Conservation (phyloP, 2,329 filamentous ascomycete genomes). For the Nannizziopsis arthrosporioides region DNA sequence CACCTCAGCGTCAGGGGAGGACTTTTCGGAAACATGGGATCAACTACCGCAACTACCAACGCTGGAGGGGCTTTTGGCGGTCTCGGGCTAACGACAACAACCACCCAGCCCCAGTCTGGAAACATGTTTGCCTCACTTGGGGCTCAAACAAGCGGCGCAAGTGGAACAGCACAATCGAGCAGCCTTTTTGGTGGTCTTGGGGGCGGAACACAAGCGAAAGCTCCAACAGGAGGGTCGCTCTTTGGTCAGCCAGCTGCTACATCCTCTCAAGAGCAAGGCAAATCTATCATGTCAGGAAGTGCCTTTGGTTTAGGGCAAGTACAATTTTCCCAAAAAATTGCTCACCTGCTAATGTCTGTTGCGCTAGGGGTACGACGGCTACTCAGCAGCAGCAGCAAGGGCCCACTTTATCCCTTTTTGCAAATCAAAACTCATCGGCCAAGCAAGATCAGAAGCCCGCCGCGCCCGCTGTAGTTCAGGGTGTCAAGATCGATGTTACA, state of each 20-base stretch:
- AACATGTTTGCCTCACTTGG: constrained; percentile 14
- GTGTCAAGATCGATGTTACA: constrained; percentile 65
- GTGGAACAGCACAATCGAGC: constrained; percentile 21
- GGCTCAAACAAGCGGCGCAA: constrained; percentile 21
- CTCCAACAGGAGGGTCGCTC: constrained; percentile 16
- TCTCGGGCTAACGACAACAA: constrained; percentile 14
- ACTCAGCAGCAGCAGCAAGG: constrained; percentile 39
- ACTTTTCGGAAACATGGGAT: constrained; percentile 14
- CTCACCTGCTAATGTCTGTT: neutral
- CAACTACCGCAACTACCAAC: constrained; percentile 18
- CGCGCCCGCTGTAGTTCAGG: constrained; percentile 42
- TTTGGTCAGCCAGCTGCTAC: constrained; percentile 18
- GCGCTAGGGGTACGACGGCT: constrained; percentile 16
- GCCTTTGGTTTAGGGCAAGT: constrained; percentile 24
- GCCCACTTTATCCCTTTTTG: constrained; percentile 31
- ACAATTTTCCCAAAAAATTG: constrained; percentile 20
- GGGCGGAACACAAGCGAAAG: constrained; percentile 16
- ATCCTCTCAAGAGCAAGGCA: constrained; percentile 12
- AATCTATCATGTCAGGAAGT: constrained; percentile 24
- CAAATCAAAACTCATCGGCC: constrained; percentile 23
- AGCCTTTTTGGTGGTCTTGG: constrained; percentile 20
- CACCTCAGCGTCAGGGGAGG: constrained; percentile 10
- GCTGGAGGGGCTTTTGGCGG: constrained; percentile 27
- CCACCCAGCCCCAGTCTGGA: constrained; percentile 12
- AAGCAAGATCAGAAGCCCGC: constrained; percentile 26